Percentiles rank a stretch among this genome's conserved stretches.
Evolutionary conservation across 2,329 filamentous ascomycete species (phyloP).

Genomic region (Fusarium marasasianum): DNA sequence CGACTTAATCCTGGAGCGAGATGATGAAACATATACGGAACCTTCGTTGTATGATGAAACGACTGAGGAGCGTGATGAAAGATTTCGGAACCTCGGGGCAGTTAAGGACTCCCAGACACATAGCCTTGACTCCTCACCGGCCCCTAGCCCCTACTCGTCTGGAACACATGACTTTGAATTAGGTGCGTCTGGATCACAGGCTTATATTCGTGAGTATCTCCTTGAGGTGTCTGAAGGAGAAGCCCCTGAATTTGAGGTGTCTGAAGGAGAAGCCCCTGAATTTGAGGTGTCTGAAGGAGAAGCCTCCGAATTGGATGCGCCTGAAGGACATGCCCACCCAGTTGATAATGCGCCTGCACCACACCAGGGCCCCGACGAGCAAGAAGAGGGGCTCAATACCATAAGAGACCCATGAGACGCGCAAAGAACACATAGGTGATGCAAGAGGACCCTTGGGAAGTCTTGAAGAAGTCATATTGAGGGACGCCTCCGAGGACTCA

Average conservation of each 20-base stretch:
- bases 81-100: not conserved
- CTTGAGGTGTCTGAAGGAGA: not conserved
- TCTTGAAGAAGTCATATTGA: not conserved
- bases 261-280: not conserved
- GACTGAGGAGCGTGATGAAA: not conserved
- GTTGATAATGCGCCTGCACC: not conserved
- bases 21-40: not conserved
- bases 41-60: not conserved
- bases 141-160: not conserved
- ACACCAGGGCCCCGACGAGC: not conserved
- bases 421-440: not conserved
- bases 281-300: not conserved
- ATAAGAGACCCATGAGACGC: not conserved
- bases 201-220: not conserved
- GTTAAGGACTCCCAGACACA: not conserved
- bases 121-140: not conserved
- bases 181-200: not conserved
- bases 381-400: not conserved
- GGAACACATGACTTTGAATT: not conserved
- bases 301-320: not conserved
- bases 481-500: not conserved
- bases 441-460: not conserved
- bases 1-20: not conserved
- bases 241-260: not conserved
- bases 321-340: not conserved